These are phyloP conservation scores for Camellia lanceoleosa DNA, from an alignment of 148 eudicot genomes.

Conservation along the genomic window DNA sequence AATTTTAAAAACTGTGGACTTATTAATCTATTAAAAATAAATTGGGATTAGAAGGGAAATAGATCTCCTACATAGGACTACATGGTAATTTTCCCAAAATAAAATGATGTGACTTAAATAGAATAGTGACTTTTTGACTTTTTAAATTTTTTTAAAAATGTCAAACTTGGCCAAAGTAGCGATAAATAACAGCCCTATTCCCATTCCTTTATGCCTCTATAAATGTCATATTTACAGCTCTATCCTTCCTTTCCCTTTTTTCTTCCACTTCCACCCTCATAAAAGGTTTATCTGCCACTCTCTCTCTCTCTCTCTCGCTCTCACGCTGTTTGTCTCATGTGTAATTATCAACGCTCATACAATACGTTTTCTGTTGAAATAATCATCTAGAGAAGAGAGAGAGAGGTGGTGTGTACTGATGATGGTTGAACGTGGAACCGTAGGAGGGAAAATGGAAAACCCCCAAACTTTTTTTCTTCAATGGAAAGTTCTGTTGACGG, in stretches of 20 bases:
- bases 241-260: neutral
- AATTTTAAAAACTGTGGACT: too few species aligned
- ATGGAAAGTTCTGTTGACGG: slow-evolving; percentile 17
- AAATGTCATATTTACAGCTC: neutral
- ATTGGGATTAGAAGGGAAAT: too few species aligned
- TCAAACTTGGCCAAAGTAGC: too few species aligned
- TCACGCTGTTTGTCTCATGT: neutral
- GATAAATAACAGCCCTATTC: too few species aligned
- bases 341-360: neutral
- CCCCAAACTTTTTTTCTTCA: slow-evolving; percentile 15
- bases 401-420: neutral
- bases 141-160: too few species aligned
- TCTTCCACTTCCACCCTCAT: neutral
- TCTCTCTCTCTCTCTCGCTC: neutral
- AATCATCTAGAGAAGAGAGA: slow-evolving; percentile 5
- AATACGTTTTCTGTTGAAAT: neutral
- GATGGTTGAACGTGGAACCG: slow-evolving; percentile 10
- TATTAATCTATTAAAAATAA: too few species aligned
- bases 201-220: neutral
- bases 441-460: slow-evolving; percentile 6
- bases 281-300: neutral
- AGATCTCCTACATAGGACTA: too few species aligned
- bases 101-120: too few species aligned
- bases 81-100: too few species aligned
- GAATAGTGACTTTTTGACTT: too few species aligned